These are phyloP conservation scores for Typha latifolia DNA, from an alignment of 176 grass and related monocot species.

Conservation along the genomic window DNA sequence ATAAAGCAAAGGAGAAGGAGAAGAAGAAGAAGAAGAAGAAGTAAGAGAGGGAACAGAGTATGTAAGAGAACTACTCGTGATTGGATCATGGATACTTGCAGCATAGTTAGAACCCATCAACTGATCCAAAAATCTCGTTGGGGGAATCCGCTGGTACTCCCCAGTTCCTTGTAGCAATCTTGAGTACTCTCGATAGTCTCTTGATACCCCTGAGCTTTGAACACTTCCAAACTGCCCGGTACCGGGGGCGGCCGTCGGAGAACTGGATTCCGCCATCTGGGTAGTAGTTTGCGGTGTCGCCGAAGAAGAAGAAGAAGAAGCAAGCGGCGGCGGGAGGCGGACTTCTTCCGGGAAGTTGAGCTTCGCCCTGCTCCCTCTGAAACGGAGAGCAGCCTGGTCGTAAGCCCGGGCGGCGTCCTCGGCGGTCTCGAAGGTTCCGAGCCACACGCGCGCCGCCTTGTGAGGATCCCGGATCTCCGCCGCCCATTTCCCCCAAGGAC, in stretches of 20 bases:
- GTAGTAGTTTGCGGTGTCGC: neutral
- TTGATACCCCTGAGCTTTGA: no score
- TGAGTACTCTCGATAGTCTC: constrained; percentile 11
- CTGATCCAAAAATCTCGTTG: constrained; percentile 3
- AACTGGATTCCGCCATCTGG: neutral
- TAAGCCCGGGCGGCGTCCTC: constrained; percentile 93
- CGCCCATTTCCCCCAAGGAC: constrained; percentile 99
- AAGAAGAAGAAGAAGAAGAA: constrained; percentile 7
- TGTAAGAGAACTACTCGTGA: neutral
- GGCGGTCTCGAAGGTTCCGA: constrained; percentile 95
- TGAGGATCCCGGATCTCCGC: constrained; percentile 95
- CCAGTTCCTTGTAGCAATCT: neutral
- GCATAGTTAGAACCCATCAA: neutral
- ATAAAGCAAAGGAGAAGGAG: neutral
- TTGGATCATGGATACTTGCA: no score
- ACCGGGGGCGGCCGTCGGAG: neutral
- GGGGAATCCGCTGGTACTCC: neutral
- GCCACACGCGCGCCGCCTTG: constrained; percentile 97
- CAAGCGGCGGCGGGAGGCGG: constrained; percentile 22
- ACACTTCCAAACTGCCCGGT: no score
- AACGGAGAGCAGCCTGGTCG: constrained; percentile 85
- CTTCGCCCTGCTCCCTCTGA: constrained; percentile 86
- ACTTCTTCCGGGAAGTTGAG: constrained; percentile 98
- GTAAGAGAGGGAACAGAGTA: neutral
- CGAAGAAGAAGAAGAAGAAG: neutral